Conservation (phyloP, 2,329 filamentous ascomycete genomes). For the Allantophomopsis lycopodina region DNA sequence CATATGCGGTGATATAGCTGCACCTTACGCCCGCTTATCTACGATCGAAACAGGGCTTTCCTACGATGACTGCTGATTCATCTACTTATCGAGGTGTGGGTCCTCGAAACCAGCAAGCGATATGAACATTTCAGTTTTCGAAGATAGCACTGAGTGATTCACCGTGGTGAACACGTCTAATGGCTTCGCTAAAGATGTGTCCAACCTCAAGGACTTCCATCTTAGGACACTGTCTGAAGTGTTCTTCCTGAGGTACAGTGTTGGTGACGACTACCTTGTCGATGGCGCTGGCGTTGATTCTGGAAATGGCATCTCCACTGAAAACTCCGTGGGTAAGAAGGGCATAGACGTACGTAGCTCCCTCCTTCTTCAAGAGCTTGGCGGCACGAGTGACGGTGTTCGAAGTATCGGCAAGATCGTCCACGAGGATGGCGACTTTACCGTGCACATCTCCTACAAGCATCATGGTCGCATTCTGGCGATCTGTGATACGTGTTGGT, state of each 20-base stretch:
- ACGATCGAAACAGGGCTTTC: too few relatives aligned
- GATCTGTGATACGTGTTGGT: constrained; percentile 74
- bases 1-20: too few relatives aligned
- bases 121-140: constrained; percentile 35
- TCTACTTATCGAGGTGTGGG: too few relatives aligned
- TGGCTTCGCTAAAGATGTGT: constrained; percentile 87
- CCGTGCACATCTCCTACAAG: constrained; percentile 75
- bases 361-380: constrained; percentile 92
- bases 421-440: constrained; percentile 77
- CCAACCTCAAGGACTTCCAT: constrained; percentile 86
- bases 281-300: constrained; percentile 84
- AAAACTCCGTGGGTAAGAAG: constrained; percentile 91
- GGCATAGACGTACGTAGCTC: constrained; percentile 81
- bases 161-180: constrained; percentile 90
- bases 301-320: constrained; percentile 85
- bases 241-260: constrained; percentile 78
- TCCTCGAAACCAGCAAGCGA: too few relatives aligned
- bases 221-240: constrained; percentile 67
- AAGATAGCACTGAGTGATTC: constrained; percentile 97
- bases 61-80: too few relatives aligned
- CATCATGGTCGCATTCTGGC: constrained; percentile 92
- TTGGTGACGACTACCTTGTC: constrained; percentile 95
- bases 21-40: too few relatives aligned
- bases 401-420: constrained; percentile 89
- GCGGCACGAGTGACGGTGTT: constrained; percentile 96